Evolutionary conservation across 2,329 filamentous ascomycete species (phyloP), one percentile per base, ranked within the genome.

Genomic region (Emergomyces africanus): DNA sequence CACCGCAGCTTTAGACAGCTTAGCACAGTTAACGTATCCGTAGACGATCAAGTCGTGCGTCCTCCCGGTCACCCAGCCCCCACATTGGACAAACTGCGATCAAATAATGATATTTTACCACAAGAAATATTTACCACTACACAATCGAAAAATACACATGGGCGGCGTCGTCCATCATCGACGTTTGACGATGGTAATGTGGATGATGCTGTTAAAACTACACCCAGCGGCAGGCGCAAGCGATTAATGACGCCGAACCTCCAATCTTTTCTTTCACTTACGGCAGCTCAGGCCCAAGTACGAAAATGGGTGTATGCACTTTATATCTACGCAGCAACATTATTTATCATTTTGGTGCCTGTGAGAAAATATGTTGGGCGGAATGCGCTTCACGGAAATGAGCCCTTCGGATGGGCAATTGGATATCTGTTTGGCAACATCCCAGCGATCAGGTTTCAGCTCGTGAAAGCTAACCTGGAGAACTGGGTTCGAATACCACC

Each of bases 341-440:
- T 85, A 9, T 67, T 76, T 0, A 81, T 89, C 37, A 82, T 95
- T 57, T 73, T 96, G 3, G 73, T 84, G 2, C 87, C 85, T 0
- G 80, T 97, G 33, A 83, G 90, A 58, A 77, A 78, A 2, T 87
- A 89, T 64, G 83, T 97, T 55, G 75, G 80, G 44, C 73, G 75
- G 49, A 78, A 81, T 62, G 90, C 90, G 15, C 78, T 99, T 1
- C 68, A 80, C 39, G 84, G 83, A 18, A 76, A 84, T 57, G 94
- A 99, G 66, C 90, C 94, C 0, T 83, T 99, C 50, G 89, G 92
- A 2, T 99, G 94, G 94, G 91, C 90, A 0, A 72, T 96, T 12
- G 87, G 89, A 1, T 99, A 99, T 71, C 76, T 96, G 2, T 82
- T 97, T 62, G 91, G 92, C 14, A 88, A 95, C 65, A 69, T 91